Base-by-base conservation (phyloP, 2,329 filamentous ascomycete species). In the Epichloe baconii region DNA sequence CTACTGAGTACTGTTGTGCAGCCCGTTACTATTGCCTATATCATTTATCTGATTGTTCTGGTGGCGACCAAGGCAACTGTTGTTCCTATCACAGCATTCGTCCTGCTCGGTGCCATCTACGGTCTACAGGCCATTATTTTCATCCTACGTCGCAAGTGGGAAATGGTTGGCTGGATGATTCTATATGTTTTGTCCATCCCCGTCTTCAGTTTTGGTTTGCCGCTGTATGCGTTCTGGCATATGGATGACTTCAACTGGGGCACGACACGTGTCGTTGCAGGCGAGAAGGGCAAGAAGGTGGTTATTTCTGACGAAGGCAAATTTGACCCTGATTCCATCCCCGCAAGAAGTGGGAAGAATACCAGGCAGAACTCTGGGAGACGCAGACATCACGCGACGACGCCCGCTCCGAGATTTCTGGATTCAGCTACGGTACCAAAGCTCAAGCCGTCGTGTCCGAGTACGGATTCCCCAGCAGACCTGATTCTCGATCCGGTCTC, bases 221-320 rank as follows among this genome's bases (percentile, higher is more conserved):
- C 93, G 0, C 72, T 98, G 31, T 97, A 97, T 68, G 78, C 91
- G 47, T 98, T 98, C 79, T 98, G 93, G 93, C 80, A 96, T 72
- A 97, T 97, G 93, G 93, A 98, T 68, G 93, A 98, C 71, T 98
- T 98, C 79, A 87, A 86, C 61, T 98, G 93, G 93, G 93, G 93
- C 70, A 98, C 96, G 70, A 98, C 93, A 41, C 91, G 93, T 81
- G 81, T 98, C 52, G 89, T 98, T 57, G 93, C 87, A 7, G 93
- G 93, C 65, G 93, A 98, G 66, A 84, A 85, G 67, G 93, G 93
- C 57, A 85, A 88, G 66, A 91, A 96, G 75, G 74, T 97, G 55
- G 81, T 98, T 59, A 85, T 98, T 58, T 88, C 89, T 1, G 93
- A 98, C 66, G 93, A 98, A 71, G 93, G 93, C 73, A 96, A 95